Percentiles rank a stretch among this genome's conserved stretches.
These are phyloP conservation scores for Kondoa subrosea DNA, from an alignment of 768 basidiomycete species.

Conservation along the genomic window DNA sequence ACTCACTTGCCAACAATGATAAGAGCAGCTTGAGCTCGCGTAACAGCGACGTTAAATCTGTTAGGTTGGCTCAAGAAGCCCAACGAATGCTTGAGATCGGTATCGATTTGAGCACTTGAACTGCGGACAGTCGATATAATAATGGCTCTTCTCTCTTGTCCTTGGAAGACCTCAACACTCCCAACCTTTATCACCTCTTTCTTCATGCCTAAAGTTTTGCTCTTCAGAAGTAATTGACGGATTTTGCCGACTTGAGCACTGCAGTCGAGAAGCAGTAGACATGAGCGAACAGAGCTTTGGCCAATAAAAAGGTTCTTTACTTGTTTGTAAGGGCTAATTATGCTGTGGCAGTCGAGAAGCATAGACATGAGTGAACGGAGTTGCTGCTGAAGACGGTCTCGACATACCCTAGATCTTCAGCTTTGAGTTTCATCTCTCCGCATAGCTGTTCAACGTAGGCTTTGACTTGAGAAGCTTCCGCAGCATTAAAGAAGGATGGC, in stretches of 20 bases:
- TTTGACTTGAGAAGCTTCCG: too few species aligned
- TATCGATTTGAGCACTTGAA: slow-evolving; percentile 9
- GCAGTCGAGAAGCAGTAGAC: background rate
- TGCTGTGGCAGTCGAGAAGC: too few species aligned
- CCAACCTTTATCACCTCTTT: slow-evolving; percentile 4
- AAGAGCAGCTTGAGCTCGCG: slow-evolving; percentile 48
- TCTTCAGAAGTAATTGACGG: background rate
- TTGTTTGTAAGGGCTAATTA: too few species aligned
- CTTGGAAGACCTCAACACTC: background rate
- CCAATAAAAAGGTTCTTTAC: too few species aligned
- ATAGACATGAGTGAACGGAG: too few species aligned
- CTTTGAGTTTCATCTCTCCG: background rate
- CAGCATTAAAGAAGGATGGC: too few species aligned
- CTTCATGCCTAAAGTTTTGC: slow-evolving; percentile 4
- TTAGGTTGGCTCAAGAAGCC: slow-evolving; percentile 18
- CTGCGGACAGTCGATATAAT: slow-evolving; percentile 22
- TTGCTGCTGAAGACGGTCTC: too few species aligned
- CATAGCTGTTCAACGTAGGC: slow-evolving; percentile 10
- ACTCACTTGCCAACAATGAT: slow-evolving; percentile 49
- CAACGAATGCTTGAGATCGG: slow-evolving; percentile 12
- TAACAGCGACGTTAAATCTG: slow-evolving; percentile 41
- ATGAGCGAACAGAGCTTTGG: too few species aligned
- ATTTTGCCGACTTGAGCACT: slow-evolving; percentile 2
- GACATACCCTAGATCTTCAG: background rate
- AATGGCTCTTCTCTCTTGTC: slow-evolving; percentile 19